Conservation (phyloP, 2,329 filamentous ascomycete genomes). For the Colletotrichum sublineola region DNA sequence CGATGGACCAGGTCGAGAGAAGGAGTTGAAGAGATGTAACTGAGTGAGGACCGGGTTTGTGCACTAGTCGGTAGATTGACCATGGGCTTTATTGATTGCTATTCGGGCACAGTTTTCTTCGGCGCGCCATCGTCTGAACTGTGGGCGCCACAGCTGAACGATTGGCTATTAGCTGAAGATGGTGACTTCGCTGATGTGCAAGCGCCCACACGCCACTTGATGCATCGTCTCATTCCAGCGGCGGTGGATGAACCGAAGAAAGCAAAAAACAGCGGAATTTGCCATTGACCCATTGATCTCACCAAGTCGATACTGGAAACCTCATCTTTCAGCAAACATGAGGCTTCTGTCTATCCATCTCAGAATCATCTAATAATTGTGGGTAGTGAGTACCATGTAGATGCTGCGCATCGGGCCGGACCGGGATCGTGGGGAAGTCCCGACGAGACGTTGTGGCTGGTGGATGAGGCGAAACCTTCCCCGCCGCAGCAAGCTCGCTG, state of each 20-base stretch:
- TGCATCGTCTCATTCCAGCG: background rate
- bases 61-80: background rate
- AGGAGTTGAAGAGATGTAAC: background rate
- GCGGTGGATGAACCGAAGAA: background rate
- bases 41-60: background rate
- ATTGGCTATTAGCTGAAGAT: background rate
- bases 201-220: conserved; percentile 5
- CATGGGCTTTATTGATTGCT: background rate
- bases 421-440: conserved; percentile 28
- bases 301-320: no score
- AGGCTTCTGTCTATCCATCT: background rate
- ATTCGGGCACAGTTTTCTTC: background rate
- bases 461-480: background rate
- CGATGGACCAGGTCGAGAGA: background rate
- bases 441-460: background rate
- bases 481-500: no score
- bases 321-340: background rate
- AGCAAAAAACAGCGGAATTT: background rate
- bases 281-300: no score
- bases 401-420: conserved; percentile 20
- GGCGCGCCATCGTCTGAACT: background rate
- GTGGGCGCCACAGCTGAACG: background rate
- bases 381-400: background rate
- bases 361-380: background rate
- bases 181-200: background rate